Percentiles rank a stretch among this genome's conserved stretches.
Evolutionary conservation across 371 early-diverging fungal genomes (phyloP).

Genomic region (Mucor circinelloides): DNA sequence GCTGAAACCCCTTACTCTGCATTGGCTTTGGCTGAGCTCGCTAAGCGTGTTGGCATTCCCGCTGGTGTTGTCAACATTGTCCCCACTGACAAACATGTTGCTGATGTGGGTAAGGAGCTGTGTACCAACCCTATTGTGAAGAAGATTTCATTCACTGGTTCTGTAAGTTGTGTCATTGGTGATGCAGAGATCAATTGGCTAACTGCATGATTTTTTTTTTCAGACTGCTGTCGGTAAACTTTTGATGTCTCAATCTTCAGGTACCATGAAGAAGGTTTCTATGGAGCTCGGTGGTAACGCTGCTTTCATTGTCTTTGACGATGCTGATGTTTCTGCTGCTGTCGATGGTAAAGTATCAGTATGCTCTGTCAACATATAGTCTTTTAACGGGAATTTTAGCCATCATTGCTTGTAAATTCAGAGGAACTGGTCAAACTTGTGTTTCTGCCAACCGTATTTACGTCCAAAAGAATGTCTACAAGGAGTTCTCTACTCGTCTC

Average conservation of each 20-base stretch:
- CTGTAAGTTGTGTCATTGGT: constrained; percentile 46
- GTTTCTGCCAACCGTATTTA: constrained; percentile 88
- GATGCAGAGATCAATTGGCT: neutral
- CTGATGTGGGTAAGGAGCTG: constrained; percentile 71
- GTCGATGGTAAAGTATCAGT: constrained; percentile 37
- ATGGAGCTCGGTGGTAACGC: constrained; percentile 89
- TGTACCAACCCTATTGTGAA: constrained; percentile 66
- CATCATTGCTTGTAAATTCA: constrained; percentile 76
- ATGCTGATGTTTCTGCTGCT: constrained; percentile 71
- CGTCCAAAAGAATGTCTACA: constrained; percentile 77
- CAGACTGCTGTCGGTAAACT: constrained; percentile 73
- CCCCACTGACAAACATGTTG: constrained; percentile 62
- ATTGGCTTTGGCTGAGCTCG: constrained; percentile 76
- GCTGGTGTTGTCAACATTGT: constrained; percentile 87
- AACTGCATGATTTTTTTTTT: neutral
- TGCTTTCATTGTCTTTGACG: constrained; percentile 89
- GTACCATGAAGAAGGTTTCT: constrained; percentile 78
- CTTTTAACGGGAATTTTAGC: constrained; percentile 10
- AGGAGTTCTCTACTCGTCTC: constrained; percentile 63
- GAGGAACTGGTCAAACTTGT: constrained; percentile 88
- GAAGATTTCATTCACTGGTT: constrained; percentile 86
- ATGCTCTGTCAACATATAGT: neutral
- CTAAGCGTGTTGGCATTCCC: constrained; percentile 82
- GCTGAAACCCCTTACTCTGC: constrained; percentile 87
- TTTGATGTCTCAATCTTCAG: constrained; percentile 70